A percentile compares a stretch with the other conserved stretches of the same genome.
Conservation (phyloP, 495 filamentous ascomycete species). For the Sordaria brevicollis region DNA sequence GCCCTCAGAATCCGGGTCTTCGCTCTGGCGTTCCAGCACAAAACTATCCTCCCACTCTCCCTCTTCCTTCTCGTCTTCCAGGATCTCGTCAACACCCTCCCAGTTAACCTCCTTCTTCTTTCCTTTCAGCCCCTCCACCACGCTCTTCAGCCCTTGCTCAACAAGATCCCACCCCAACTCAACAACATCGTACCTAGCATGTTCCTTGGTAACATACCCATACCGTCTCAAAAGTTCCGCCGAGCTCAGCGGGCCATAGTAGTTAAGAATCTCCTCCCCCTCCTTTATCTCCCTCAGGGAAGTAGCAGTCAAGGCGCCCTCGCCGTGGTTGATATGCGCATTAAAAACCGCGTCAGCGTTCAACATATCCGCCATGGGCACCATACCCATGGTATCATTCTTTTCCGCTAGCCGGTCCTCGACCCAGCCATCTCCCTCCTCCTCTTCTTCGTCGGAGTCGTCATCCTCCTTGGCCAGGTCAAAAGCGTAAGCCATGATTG, state of each 20-base stretch:
- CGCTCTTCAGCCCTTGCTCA: conserved; percentile 21
- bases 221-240: conserved; percentile 79
- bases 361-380: conserved; percentile 84
- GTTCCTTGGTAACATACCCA: conserved; percentile 74
- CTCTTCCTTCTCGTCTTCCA: conserved; percentile 19
- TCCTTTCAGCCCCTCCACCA: conserved; percentile 24
- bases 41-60: conserved; percentile 32
- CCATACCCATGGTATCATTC: conserved; percentile 63
- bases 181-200: conserved; percentile 69
- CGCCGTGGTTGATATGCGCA: conserved; percentile 63
- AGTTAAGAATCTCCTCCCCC: conserved; percentile 82
- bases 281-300: conserved; percentile 52
- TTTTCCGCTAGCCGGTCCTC: conserved; percentile 51
- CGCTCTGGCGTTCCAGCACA: conserved; percentile 32
- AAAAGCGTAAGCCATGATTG: conserved; percentile 94
- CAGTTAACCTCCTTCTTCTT: conserved; percentile 27
- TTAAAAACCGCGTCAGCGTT: conserved; percentile 86
- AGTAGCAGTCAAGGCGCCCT: conserved; percentile 53
- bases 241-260: conserved; percentile 76
- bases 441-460: conserved; percentile 40
- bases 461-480: conserved; percentile 53
- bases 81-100: conserved; percentile 21
- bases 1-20: conserved; percentile 28
- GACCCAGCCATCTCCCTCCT: conserved; percentile 52
- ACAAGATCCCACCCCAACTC: conserved; percentile 57